Evolutionary conservation across 257 asterid genomes (phyloP), one percentile per base, ranked within the genome.

Genomic region (Penstemon eatonii): DNA sequence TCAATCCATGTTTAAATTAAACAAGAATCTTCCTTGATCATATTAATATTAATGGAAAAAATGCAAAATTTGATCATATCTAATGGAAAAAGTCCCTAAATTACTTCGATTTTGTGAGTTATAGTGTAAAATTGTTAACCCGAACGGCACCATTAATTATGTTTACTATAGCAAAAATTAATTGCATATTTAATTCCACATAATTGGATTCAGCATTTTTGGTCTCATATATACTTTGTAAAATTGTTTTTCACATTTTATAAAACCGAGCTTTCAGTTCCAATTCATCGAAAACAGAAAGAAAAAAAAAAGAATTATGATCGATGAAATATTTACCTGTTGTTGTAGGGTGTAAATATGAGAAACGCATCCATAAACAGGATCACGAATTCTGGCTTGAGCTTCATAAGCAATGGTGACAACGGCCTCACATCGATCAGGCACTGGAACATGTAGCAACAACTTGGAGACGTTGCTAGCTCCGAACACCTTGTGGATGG

Each of bases 341-440:
- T 90, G 98, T 56, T 92, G 96, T 68, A 92, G 67, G 68, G 96
- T 84, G 19, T 84, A 86, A 5, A 92, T 86, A 50, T 92, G 96
- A 7, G 96, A 75, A 25, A 89, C 96, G 60, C 96, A 87, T 13
- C 98, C 98, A 68, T 89, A 89, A 38, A 92, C 96, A 1, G 98
- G 96, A 60, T 92, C 98, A 33, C 80, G 73, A 56, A 89, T 79
- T 63, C 98, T 75, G 5, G 98, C 96, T 58, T 89, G 98, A 74
- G 98, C 98, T 78, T 92, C 98, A 69, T 89, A 92, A 36, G 95
- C 84, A 50, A 92, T 92, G 56, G 98, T 87, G n/a, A 87, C 95
- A 38, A 89, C 98, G 10, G 96, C 92, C 66, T 92, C 98, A 3
- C 88, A 83, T 0, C 98, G 85, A 25, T 92, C 96, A 7, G 77